Base-by-base conservation (phyloP, 2,329 filamentous ascomycete genomes). In the Calonectria pteridis region DNA sequence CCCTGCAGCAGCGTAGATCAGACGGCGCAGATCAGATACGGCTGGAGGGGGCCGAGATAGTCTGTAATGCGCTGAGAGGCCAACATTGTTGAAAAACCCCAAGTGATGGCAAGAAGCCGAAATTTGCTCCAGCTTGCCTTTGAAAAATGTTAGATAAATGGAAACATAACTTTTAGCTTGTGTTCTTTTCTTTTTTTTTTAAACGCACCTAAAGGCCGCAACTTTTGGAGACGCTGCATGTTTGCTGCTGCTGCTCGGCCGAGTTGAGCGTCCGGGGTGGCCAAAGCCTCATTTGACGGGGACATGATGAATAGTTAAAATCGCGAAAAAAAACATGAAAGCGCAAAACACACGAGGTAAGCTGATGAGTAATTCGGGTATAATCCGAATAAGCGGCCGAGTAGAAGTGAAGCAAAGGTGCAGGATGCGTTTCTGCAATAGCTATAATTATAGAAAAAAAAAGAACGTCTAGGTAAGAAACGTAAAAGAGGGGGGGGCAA, bases 21-120 rank as follows among this genome's bases (percentile, higher is more conserved):
- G 80, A 16, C 18, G 65, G 9, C 58, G 53, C 6, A 77, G 29
- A 53, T 82, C 77, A 67, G 82, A 76, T 18, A 83, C 28, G 6
- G 82, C 73, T 7, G 74, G 82, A 2, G 75, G 67, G 3, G 75
- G 82, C 2, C 75, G 67, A 9, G 83, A 83, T 0, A 84, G 75
- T 10, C 72, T 78, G 76, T 86, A 86, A 18, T 79, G 82, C 62
- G 84, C 85, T 28, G 84, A 81, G 29, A 87, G 78, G 10, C 82
- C 84, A 31, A 86, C 84, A 75, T 87, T 88, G 65, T 83, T 82
- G 78, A 87, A 88, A 65, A 86, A 85, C 0, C 81, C 81, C 4
- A 86, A 75, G 63, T 86, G 79, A 67, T 88, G 85, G 43, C 85
- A 83, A 11, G 83, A 76, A 2, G 85, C 86, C 7, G 85, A 87